Evolutionary conservation across 2,329 filamentous ascomycete species (phyloP).

Genomic region (Akanthomyces dipterigenus): DNA sequence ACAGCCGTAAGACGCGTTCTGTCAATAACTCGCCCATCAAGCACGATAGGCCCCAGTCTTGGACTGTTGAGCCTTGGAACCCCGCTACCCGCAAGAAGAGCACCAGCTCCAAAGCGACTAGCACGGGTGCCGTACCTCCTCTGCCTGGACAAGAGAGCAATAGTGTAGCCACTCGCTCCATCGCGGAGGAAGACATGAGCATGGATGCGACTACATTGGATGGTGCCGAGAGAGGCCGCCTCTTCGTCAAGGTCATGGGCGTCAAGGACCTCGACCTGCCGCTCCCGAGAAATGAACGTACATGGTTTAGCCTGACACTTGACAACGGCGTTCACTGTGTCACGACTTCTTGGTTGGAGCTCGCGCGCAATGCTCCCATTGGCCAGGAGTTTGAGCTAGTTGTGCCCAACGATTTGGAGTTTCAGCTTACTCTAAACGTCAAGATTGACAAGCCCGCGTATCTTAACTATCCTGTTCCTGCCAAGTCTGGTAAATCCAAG

Average conservation of each 20-base stretch:
- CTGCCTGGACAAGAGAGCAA: constrained; percentile 85
- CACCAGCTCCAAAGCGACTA: constrained; percentile 41
- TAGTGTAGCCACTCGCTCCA: constrained; percentile 52
- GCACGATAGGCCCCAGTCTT: constrained; percentile 77
- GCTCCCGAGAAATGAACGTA: constrained; percentile 80
- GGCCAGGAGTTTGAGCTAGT: constrained; percentile 98
- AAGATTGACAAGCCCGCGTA: constrained; percentile 80
- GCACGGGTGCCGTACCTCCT: constrained; percentile 65
- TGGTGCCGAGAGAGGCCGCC: constrained; percentile 75
- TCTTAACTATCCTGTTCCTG: constrained; percentile 46
- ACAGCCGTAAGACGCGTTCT: constrained; percentile 50
- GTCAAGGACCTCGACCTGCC: constrained; percentile 94
- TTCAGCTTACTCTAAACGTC: constrained; percentile 93
- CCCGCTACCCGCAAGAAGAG: constrained; percentile 63
- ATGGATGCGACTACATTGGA: constrained; percentile 60
- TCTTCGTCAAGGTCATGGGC: constrained; percentile 98
- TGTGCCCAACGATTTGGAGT: constrained; percentile 95
- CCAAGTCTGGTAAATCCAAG: constrained; percentile 62
- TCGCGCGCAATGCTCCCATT: constrained; percentile 87
- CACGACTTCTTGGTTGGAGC: constrained; percentile 89
- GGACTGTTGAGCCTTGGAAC: constrained; percentile 98
- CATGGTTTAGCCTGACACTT: constrained; percentile 93
- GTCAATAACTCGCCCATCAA: constrained; percentile 65
- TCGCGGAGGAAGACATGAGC: constrained; percentile 61
- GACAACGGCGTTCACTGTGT: constrained; percentile 98